Percentiles rank a stretch among this genome's conserved stretches.
These are phyloP conservation scores for Paraconiothyrium sp. DNA, from an alignment of 2,329 filamentous ascomycete species.

Conservation along the genomic window DNA sequence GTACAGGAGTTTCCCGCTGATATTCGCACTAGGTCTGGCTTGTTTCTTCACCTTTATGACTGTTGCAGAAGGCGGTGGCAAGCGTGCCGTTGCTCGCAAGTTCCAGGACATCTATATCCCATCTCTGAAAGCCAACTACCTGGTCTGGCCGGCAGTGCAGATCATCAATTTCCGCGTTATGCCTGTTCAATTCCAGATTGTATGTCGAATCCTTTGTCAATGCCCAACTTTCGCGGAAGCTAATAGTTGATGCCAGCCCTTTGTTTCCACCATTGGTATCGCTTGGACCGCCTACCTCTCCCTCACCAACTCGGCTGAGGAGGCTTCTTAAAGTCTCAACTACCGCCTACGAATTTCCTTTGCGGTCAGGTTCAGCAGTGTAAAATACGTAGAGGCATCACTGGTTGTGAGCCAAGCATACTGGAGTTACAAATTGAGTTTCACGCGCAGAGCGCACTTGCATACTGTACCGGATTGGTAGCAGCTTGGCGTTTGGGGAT, in stretches of 20 bases:
- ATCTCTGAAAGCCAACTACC: slow-evolving; percentile 92
- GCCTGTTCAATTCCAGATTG: slow-evolving; percentile 95
- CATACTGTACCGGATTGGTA: slow-evolving; percentile 25
- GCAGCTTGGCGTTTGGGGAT: slow-evolving; percentile 31
- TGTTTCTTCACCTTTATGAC: slow-evolving; percentile 98
- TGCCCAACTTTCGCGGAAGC: not conserved
- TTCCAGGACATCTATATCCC: slow-evolving; percentile 93
- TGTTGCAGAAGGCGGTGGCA: slow-evolving; percentile 88
- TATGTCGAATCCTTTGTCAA: slow-evolving; percentile 61
- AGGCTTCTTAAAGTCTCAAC: slow-evolving; percentile 56
- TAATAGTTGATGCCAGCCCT: slow-evolving; percentile 69
- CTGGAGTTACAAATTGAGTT: slow-evolving; percentile 27
- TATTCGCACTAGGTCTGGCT: slow-evolving; percentile 67
- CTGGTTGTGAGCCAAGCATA: slow-evolving; percentile 26
- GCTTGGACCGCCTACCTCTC: slow-evolving; percentile 98
- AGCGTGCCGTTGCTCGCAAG: slow-evolving; percentile 80
- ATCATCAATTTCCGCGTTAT: slow-evolving; percentile 96
- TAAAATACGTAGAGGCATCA: slow-evolving; percentile 25
- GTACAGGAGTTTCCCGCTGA: slow-evolving; percentile 1
- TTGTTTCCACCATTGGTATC: slow-evolving; percentile 94
- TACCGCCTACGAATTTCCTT: slow-evolving; percentile 25
- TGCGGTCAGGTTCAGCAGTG: slow-evolving; percentile 18
- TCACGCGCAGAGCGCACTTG: slow-evolving; percentile 32
- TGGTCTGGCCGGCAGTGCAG: slow-evolving; percentile 95
- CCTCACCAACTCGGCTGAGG: slow-evolving; percentile 85